These are phyloP conservation scores for Zea luxurians DNA, from an alignment of 176 grass and related monocot species.

Conservation along the genomic window DNA sequence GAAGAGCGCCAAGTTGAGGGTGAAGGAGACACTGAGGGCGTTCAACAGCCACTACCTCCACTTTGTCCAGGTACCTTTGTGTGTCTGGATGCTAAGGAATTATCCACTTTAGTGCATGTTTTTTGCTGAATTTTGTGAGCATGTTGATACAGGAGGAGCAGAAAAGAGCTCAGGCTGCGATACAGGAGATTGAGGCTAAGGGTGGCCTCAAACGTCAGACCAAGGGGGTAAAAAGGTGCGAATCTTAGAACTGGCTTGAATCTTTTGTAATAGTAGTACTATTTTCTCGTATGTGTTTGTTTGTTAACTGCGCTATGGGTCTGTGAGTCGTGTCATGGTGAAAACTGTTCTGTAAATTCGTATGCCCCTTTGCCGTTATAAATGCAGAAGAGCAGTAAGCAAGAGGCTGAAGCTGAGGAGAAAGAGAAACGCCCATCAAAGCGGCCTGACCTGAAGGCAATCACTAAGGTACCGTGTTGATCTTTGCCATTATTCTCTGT, in stretches of 20 bases:
- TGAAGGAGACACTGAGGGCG: slow-evolving; percentile 68
- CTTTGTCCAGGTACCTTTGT: slow-evolving; percentile 58
- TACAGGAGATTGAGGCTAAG: slow-evolving; percentile 49
- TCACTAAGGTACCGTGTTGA: slow-evolving; percentile 44
- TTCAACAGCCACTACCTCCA: slow-evolving; percentile 82
- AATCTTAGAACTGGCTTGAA: neutral
- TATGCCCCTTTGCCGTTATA: slow-evolving; percentile 1
- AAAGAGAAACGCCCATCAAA: slow-evolving; percentile 58
- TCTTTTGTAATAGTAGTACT: neutral
- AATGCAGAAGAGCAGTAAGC: slow-evolving; percentile 34
- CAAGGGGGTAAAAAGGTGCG: slow-evolving; percentile 34
- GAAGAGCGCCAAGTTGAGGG: slow-evolving; percentile 59
- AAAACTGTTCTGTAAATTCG: neutral
- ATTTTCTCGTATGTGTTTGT: neutral
- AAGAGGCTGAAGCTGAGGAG: slow-evolving; percentile 16
- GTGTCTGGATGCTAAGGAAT: neutral
- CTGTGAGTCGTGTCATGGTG: neutral
- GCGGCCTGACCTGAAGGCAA: slow-evolving; percentile 65
- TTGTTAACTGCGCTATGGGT: neutral
- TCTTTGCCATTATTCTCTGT: slow-evolving; percentile 4
- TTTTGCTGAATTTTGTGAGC: neutral
- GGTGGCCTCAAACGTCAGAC: slow-evolving; percentile 30
- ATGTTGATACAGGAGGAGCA: slow-evolving; percentile 47
- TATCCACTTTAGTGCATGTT: neutral
- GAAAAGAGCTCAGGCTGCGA: slow-evolving; percentile 42